These are phyloP conservation scores for Solanum hybrid DNA, from an alignment of 305 asterid genomes.

Conservation along the genomic window DNA sequence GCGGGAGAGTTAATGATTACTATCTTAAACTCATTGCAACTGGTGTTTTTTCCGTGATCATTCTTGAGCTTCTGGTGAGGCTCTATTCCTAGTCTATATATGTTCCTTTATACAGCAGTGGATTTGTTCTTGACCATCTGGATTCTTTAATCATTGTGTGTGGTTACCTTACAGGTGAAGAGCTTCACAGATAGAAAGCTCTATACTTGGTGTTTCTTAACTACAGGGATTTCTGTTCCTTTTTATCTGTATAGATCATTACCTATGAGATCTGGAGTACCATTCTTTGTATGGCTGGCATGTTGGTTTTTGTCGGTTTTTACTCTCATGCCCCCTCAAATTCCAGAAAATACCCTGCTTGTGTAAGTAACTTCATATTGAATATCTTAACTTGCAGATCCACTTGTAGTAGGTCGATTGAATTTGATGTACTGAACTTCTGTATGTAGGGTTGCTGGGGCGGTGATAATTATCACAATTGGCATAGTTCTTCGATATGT, in stretches of 20 bases:
- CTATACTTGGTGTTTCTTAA: slow-evolving; percentile 83
- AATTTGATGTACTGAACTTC: not conserved
- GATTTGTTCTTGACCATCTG: not conserved
- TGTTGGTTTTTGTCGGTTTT: slow-evolving; percentile 78
- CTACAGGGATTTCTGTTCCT: slow-evolving; percentile 57
- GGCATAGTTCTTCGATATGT: slow-evolving; percentile 60
- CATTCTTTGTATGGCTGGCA: slow-evolving; percentile 55
- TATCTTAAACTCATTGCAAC: slow-evolving; percentile 40
- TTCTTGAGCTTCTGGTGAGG: slow-evolving; percentile 89
- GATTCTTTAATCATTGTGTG: slow-evolving; percentile 7
- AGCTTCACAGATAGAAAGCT: slow-evolving; percentile 85
- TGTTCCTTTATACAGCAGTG: slow-evolving; percentile 9
- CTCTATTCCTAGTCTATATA: slow-evolving; percentile 1
- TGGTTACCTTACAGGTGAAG: slow-evolving; percentile 49
- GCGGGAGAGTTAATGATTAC: slow-evolving; percentile 32
- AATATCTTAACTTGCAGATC: not conserved
- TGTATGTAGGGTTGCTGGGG: slow-evolving; percentile 53
- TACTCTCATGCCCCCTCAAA: slow-evolving; percentile 97
- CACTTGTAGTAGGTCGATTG: not conserved
- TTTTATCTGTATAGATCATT: slow-evolving; percentile 47
- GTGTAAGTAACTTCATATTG: slow-evolving; percentile 51
- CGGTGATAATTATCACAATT: slow-evolving; percentile 50
- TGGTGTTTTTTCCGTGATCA: slow-evolving; percentile 42
- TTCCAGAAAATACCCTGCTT: slow-evolving; percentile 80
- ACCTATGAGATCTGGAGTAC: slow-evolving; percentile 45